Base-by-base conservation (phyloP, 352 stramenopile species). In the Phytophthora constricta region DNA sequence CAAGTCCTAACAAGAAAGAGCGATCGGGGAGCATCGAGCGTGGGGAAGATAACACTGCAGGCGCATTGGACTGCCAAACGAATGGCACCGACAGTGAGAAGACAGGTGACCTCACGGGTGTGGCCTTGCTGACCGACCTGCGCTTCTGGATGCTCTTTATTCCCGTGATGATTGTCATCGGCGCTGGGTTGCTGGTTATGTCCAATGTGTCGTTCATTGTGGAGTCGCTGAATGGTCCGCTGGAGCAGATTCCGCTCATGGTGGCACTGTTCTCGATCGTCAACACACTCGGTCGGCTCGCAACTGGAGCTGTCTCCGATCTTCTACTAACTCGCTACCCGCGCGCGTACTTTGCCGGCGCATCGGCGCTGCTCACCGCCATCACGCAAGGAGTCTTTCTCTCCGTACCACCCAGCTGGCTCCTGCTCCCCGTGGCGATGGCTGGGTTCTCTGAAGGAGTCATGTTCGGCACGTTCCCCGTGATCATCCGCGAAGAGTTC, bases 181-280 rank as follows among this genome's bases (percentile, higher is more conserved):
- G 87, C 23, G 79, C 80, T 1, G 82, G 81, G 0, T 50, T 94
- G 9, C 82, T 94, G 51, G 75, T 96, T 46, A 92, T 96, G 82
- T 91, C 87, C 26, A 96, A 96, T 59, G 79, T 96, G 4, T 80
- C 86, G 5, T 96, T 96, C 65, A 90, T 96, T 49, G 80, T 94
- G 33, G 86, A 96, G 62, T 92, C 86, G 13, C 69, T 90, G 16
- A 70, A 73, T 16, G 86, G 84, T 0, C 70, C 74, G 1, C 66
- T 82, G 49, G 71, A 86, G 1, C 84, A 92, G 56, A 79, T 96
- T 42, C 85, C 87, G 0, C 43, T 82, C 37, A 91, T 94, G 84
- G 86, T 96, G 34, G 80, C 78, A 22, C 58, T 87, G 14, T 96
- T 96, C 51, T 93, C 87, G 9, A 71, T 94, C 14, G 75, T 79